phyloP scores from a whole-genome alignment of 192 early-diverging fungal species.

The Coemansia sp. region DNA sequence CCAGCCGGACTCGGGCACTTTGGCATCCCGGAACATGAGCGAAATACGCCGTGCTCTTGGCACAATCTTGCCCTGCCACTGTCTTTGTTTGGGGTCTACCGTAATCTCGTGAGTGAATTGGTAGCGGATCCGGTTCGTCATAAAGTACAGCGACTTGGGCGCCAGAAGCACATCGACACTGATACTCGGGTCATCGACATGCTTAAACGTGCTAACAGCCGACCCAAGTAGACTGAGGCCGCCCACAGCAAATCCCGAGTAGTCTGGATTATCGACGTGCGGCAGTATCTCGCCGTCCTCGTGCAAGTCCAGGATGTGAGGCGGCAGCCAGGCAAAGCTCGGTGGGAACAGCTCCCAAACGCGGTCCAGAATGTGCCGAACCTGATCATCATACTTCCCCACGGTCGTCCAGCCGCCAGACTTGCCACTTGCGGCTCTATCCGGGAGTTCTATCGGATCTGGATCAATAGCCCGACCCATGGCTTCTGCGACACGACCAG shows the following conservation, averaged over 20 bases:
- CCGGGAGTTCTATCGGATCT: slow-evolving; percentile 38
- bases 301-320: slow-evolving; percentile 78
- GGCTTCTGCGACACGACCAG: slow-evolving; percentile 24
- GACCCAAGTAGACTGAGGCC: slow-evolving; percentile 72
- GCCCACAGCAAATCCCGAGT: slow-evolving; percentile 71
- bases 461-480: slow-evolving; percentile 27
- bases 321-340: slow-evolving; percentile 63
- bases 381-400: slow-evolving; percentile 49
- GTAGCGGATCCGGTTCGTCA: slow-evolving; percentile 66
- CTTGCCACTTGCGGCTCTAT: slow-evolving; percentile 15
- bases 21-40: slow-evolving; percentile 67
- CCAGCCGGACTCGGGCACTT: slow-evolving; percentile 42
- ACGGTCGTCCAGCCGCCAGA: slow-evolving; percentile 49
- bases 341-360: slow-evolving; percentile 59
- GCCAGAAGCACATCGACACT: slow-evolving; percentile 64
- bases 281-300: slow-evolving; percentile 70
- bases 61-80: slow-evolving; percentile 56
- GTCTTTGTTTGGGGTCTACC: slow-evolving; percentile 42
- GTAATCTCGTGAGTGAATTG: slow-evolving; percentile 82
- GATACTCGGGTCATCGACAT: slow-evolving; percentile 58
- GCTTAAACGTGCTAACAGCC: slow-evolving; percentile 69
- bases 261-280: slow-evolving; percentile 80
- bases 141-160: slow-evolving; percentile 71
- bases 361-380: slow-evolving; percentile 57
- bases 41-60: slow-evolving; percentile 67